Evolutionary conservation across 208 protist species (phyloP).

Genomic region (Kentomonas sorsogonicus): DNA sequence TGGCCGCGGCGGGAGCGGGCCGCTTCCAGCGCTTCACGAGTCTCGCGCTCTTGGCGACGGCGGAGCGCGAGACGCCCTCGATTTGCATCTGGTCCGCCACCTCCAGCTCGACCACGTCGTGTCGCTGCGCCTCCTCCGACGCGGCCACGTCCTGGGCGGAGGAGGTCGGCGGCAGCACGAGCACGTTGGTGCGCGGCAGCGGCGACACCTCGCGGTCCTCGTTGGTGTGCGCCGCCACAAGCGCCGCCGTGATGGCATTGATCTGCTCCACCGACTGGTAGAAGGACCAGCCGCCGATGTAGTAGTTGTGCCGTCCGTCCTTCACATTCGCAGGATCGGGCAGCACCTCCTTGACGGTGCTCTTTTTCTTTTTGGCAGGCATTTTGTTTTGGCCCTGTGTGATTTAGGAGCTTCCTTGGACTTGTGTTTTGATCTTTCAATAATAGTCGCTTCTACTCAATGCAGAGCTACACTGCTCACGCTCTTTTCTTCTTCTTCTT

Average conservation of each 20-base stretch:
- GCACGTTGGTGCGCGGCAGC: constrained; percentile 58
- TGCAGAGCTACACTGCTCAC: neutral
- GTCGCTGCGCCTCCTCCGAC: constrained; percentile 2
- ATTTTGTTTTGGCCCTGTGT: constrained; percentile 6
- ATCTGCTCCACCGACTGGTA: constrained; percentile 49
- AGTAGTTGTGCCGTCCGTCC: constrained; percentile 50
- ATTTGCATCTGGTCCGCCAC: constrained; percentile 56
- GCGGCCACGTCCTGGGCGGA: constrained; percentile 1
- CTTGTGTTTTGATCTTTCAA: neutral
- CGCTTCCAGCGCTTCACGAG: constrained; percentile 17
- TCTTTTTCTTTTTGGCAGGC: constrained; percentile 32
- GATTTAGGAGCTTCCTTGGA: neutral
- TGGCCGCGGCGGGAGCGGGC: constrained; percentile 1
- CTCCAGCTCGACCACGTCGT: constrained; percentile 19
- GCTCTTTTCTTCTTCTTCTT: constrained; percentile 4
- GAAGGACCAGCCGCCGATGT: constrained; percentile 76
- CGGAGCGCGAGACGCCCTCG: constrained; percentile 38
- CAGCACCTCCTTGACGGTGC: constrained; percentile 59
- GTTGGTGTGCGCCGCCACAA: constrained; percentile 44
- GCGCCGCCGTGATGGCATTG: constrained; percentile 29
- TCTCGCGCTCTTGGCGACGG: constrained; percentile 6
- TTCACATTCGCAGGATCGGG: constrained; percentile 46
- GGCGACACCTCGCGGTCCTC: constrained; percentile 37
- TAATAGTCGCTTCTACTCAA: neutral
- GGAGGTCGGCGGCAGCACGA: constrained; percentile 35